Conservation (phyloP, 345 rosid species). For the Raphanus raphanistrum region DNA sequence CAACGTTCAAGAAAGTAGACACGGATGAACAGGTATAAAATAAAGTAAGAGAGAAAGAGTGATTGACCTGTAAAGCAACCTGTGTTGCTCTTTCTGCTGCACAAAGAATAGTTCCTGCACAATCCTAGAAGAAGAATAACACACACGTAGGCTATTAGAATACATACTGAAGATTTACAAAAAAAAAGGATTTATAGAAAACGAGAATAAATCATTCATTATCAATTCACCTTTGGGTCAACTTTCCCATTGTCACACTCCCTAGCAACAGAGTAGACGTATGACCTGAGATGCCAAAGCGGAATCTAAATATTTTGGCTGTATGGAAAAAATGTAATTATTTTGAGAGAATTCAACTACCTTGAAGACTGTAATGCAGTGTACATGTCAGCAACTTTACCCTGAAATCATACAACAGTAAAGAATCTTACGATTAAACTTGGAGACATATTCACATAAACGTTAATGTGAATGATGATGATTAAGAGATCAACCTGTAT, state of each 20-base stretch:
- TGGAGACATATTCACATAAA: not conserved
- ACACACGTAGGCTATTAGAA: not conserved
- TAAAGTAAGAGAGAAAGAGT: not conserved
- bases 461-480: constrained; percentile 5
- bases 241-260: constrained; percentile 76
- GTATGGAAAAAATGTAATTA: too few relatives aligned
- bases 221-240: constrained; percentile 62
- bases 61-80: constrained; percentile 87
- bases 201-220: not conserved
- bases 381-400: constrained; percentile 92
- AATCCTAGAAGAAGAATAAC: constrained; percentile 58
- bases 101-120: constrained; percentile 89
- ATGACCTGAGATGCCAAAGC: constrained; percentile 57
- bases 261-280: constrained; percentile 83
- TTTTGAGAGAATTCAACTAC: constrained; percentile 39
- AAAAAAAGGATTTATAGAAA: not conserved
- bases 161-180: not conserved
- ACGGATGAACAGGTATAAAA: not conserved
- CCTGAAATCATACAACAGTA: constrained; percentile 46
- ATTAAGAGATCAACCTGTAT: constrained; percentile 62
- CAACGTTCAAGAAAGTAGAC: constrained; percentile 2
- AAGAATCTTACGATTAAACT: not conserved
- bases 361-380: constrained; percentile 90
- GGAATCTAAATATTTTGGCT: not conserved
- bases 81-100: constrained; percentile 97